Evolutionary conservation across 768 basidiomycete genomes (phyloP).

Genomic region (Leccinellum luteum): DNA sequence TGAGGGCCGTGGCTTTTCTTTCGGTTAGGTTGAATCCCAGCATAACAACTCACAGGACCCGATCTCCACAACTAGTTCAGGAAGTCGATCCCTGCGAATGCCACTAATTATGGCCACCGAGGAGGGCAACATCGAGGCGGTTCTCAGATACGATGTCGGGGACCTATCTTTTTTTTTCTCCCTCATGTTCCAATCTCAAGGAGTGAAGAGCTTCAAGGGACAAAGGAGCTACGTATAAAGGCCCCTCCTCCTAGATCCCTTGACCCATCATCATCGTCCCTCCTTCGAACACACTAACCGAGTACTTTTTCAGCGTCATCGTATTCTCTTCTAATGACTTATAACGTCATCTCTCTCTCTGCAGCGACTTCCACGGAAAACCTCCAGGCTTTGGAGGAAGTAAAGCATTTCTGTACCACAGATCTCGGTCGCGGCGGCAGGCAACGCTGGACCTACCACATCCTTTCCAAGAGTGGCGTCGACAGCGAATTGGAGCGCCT

Average conservation of each 20-base stretch:
- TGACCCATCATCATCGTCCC: conserved; percentile 7
- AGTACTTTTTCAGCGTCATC: conserved; percentile 3
- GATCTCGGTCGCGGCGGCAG: conserved; percentile 53
- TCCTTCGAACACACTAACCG: neutral
- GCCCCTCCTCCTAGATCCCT: neutral
- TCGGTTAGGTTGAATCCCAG: conserved; percentile 24
- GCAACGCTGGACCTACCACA: conserved; percentile 53
- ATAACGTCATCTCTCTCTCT: conserved; percentile 41
- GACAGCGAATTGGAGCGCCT: conserved; percentile 39
- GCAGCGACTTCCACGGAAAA: conserved; percentile 47
- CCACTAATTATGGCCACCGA: conserved; percentile 24
- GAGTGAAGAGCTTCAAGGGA: conserved; percentile 3
- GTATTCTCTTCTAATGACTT: conserved; percentile 21
- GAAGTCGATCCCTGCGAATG: conserved; percentile 13
- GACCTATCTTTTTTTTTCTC: neutral
- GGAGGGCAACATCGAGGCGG: conserved; percentile 14
- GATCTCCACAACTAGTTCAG: conserved; percentile 13
- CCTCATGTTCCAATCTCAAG: conserved; percentile 18
- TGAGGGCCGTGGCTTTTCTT: conserved; percentile 20
- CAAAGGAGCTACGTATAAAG: conserved; percentile 22
- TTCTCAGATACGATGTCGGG: conserved; percentile 16
- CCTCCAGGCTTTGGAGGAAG: conserved; percentile 50
- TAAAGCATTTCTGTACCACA: conserved; percentile 49
- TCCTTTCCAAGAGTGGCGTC: conserved; percentile 41
- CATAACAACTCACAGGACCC: conserved; percentile 15